Base-by-base conservation (phyloP, 805 yeast species). In the Spencermartinsiella europaea region DNA sequence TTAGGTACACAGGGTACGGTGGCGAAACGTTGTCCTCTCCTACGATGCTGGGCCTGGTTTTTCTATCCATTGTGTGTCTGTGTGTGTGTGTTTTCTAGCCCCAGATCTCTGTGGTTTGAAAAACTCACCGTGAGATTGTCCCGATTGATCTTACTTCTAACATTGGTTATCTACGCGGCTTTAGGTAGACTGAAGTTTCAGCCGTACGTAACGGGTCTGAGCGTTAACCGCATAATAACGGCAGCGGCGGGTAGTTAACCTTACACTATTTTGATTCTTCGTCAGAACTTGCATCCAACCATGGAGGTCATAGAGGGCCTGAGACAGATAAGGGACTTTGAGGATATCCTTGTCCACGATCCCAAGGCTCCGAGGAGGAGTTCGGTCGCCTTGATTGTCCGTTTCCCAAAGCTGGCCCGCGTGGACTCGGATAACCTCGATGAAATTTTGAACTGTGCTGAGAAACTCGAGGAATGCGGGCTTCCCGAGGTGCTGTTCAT, bases 1-100 rank as follows among this genome's bases (percentile, higher is more conserved):
- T 46, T 4, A 66, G 56, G 7, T 38, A 64, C 38, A 50, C 53
- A 3, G 74, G 74, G 45, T 53, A 70, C 21, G 74, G 74, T 15
- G 51, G 34, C 35, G 51, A 56, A 1, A 62, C 65, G 8, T 45
- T 14, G 2, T 63, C 68, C 8, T 61, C 60, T 0, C 69, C 69
- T 2, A 54, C 66, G 25, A 64, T 54, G 34, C 21, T 7, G 3
- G 67, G 65, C 17, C 69, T 42, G 40, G 42, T 33, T 5, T 43
- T 42, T 47, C 55, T 37, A 10, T 22, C 20, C 42, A 38, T 38
- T 37, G 40, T 16, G 5, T 12, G 21, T 38, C 16, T 20, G 25
- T 17, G 21, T 12, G 12, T n/a, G n/a, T n/a, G n/a, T n/a, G n/a
- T n/a, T n/a, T n/a, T n/a, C n/a, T n/a, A n/a, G n/a, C n/a, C n/a